Evolutionary conservation across 2,329 filamentous ascomycete species (phyloP), one percentile per base, ranked within the genome.

Genomic region (Cryphonectria radicalis): DNA sequence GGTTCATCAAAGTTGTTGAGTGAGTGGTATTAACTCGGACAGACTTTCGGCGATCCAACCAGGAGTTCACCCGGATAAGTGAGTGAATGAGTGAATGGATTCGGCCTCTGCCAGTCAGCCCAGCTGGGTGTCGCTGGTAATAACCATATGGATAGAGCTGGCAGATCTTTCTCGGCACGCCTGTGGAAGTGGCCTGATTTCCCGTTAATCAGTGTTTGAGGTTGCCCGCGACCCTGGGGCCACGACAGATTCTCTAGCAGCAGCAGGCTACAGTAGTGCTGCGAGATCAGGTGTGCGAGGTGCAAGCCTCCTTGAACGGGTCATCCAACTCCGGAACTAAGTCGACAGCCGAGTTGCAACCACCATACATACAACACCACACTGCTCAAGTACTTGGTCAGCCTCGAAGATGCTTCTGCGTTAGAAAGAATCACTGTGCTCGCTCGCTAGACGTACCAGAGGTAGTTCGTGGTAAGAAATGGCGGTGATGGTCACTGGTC

Each of bases 141-240:
- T 35, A 13, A 55, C 10, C 46, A 37, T 19, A 55, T 22, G 64
- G 59, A 66, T 60, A 66, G 69, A 28, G 63, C 22, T 62, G 63
- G 65, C 50, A 60, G 43, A 60, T 66, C 46, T n/a, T 59, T 63
- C 66, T 66, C 63, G 64, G 69, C 63, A 53, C 66, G 70, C 71
- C 53, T 40, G 13, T 59, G 66, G 71, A 66, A 69, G 60, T 75
- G 74, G 74, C 25, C 74, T 75, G 74, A 75, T 74, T 74, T 67
- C 70, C 70, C 68, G 64, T 69, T 74, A 72, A 75, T 74, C 25
- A 67, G 37, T 74, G 74, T 75, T 73, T 75, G 68, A 72, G 70
- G 59, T 62, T 63, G 64, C 40, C 66, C 62, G 62, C 40, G 62
- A 19, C 62, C 35, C 50, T 43, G 60, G 60, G 17, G 3, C 7